Conservation (phyloP, 2,329 filamentous ascomycete genomes). For the Pseudocercospora cruenta region DNA sequence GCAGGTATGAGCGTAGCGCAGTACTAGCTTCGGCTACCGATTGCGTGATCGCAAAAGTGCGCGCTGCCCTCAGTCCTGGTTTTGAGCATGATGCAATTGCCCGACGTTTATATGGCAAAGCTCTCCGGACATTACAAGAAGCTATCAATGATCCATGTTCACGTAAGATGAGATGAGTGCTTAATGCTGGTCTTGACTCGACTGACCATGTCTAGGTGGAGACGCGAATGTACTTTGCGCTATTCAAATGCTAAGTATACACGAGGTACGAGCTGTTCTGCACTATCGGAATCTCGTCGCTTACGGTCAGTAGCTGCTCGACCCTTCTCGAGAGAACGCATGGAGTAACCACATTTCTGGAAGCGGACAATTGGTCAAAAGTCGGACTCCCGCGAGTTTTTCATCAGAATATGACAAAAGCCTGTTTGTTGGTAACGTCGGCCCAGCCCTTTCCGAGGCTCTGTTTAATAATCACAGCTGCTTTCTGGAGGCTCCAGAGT, state of each 20-base stretch:
- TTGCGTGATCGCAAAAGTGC: conserved; percentile 31
- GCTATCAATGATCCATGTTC: conserved; percentile 22
- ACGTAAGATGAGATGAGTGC: conserved; percentile 13
- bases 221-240: conserved; percentile 31
- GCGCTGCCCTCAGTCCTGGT: conserved; percentile 19
- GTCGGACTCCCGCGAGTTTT: conserved; percentile 38
- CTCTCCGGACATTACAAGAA: conserved; percentile 27
- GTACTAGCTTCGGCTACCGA: conserved; percentile 31
- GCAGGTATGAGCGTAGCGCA: conserved; percentile 28
- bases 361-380: conserved; percentile 37
- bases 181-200: not conserved
- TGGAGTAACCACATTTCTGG: conserved; percentile 42
- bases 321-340: conserved; percentile 34
- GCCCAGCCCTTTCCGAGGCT: conserved; percentile 37
- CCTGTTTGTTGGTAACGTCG: conserved; percentile 41
- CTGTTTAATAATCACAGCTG: conserved; percentile 28
- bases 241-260: conserved; percentile 27
- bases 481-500: conserved; percentile 39
- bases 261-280: conserved; percentile 23
- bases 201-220: not conserved
- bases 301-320: conserved; percentile 32
- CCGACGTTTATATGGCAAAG: conserved; percentile 29
- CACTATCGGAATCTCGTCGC: not conserved
- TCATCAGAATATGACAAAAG: conserved; percentile 43
- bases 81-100: conserved; percentile 3